Evolutionary conservation across 148 eudicot species (phyloP).

Genomic region (Polygonum maritimum): DNA sequence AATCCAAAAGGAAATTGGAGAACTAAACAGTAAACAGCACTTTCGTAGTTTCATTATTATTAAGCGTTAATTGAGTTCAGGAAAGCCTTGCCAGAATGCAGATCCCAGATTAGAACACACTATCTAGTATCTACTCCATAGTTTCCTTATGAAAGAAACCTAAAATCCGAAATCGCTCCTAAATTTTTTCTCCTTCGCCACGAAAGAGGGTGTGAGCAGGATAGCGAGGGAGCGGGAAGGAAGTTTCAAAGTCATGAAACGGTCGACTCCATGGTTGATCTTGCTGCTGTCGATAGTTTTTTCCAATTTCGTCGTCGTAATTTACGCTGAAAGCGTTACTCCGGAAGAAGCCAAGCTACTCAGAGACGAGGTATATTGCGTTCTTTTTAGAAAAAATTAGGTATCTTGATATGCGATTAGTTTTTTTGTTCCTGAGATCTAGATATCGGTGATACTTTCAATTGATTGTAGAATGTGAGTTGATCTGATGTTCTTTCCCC

Average conservation of each 20-base stretch:
- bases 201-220: not conserved
- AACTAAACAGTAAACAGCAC: not conserved
- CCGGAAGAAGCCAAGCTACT: constrained; percentile 67
- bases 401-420: not conserved
- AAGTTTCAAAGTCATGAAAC: constrained; percentile 20
- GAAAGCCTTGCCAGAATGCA: not conserved
- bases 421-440: not conserved
- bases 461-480: not conserved
- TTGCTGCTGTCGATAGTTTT: constrained; percentile 20
- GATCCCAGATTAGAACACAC: not conserved
- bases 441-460: not conserved
- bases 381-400: not conserved
- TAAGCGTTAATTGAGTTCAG: not conserved
- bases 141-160: not conserved
- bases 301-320: constrained; percentile 23
- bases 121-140: too few relatives aligned
- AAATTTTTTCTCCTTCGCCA: not conserved
- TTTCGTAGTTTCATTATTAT: too few relatives aligned
- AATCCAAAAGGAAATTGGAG: not conserved
- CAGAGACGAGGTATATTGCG: constrained; percentile 69
- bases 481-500: not conserved
- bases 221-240: not conserved
- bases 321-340: constrained; percentile 56
- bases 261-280: constrained; percentile 14
- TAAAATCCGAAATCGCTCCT: not conserved